Conservation (phyloP, 1,284 basidiomycete species). For the Volvariella surrecta region DNA sequence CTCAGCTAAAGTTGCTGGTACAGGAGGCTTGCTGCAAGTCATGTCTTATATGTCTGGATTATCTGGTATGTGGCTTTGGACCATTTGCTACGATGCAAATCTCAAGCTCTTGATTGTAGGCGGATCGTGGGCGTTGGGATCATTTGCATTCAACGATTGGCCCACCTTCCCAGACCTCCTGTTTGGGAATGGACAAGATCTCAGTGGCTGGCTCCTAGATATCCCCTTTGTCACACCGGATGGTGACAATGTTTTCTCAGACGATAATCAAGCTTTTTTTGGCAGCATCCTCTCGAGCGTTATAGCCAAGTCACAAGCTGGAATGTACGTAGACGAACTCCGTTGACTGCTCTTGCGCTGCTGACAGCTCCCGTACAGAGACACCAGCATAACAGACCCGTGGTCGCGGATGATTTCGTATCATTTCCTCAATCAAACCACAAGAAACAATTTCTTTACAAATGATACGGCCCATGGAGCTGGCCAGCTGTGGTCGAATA, state of each 20-base stretch:
- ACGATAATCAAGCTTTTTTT: constrained; percentile 46
- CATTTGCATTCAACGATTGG: constrained; percentile 50
- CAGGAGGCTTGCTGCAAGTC: constrained; percentile 60
- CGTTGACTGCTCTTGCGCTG: constrained; percentile 2
- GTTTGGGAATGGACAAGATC: constrained; percentile 37
- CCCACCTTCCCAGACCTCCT: constrained; percentile 44
- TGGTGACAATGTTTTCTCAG: constrained; percentile 33
- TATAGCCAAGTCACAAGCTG: constrained; percentile 41
- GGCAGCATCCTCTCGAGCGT: constrained; percentile 53
- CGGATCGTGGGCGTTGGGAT: constrained; percentile 58
- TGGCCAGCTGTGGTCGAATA: constrained; percentile 56
- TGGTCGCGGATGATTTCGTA: constrained; percentile 59
- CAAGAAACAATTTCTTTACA: constrained; percentile 47
- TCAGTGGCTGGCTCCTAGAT: constrained; percentile 54
- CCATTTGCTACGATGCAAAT: too few species aligned
- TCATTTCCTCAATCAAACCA: constrained; percentile 59
- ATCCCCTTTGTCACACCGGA: constrained; percentile 45
- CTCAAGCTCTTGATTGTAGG: constrained; percentile 32
- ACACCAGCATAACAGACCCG: constrained; percentile 54
- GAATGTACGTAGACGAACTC: constrained; percentile 33
- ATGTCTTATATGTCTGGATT: constrained; percentile 52
- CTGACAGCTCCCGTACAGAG: constrained; percentile 25
- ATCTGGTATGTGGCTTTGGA: constrained; percentile 51
- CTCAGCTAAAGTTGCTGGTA: constrained; percentile 44
- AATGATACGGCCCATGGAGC: constrained; percentile 53